phyloP scores from a whole-genome alignment of 768 basidiomycete species.

The Boletus bicolor region DNA sequence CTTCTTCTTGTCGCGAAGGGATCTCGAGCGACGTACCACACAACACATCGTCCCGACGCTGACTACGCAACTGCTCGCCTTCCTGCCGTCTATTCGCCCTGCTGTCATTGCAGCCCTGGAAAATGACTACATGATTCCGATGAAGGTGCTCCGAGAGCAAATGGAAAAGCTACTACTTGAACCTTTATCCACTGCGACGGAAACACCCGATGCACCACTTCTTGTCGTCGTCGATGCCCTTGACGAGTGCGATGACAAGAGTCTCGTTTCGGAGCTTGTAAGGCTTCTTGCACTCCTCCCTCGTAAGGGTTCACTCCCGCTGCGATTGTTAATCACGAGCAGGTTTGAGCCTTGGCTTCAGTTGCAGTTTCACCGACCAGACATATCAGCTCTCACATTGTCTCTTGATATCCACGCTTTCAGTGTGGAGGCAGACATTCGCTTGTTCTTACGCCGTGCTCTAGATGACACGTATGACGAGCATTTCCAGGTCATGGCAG shows the following conservation, averaged over 20 bases:
- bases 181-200: constrained; percentile 15
- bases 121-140: constrained; percentile 23
- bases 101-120: constrained; percentile 25
- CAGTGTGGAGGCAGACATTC: constrained; percentile 18
- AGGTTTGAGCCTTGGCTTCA: constrained; percentile 22
- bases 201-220: constrained; percentile 7
- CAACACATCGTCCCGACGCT: constrained; percentile 30
- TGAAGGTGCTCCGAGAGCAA: constrained; percentile 30
- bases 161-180: constrained; percentile 25
- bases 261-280: constrained; percentile 26
- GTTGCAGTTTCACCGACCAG: constrained; percentile 14
- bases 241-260: constrained; percentile 27
- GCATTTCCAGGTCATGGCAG: constrained; percentile 18
- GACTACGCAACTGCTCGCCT: constrained; percentile 28
- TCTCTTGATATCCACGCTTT: constrained; percentile 26
- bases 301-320: constrained; percentile 8
- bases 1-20: constrained; percentile 36
- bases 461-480: constrained; percentile 16
- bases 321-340: constrained; percentile 28
- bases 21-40: constrained; percentile 21
- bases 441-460: constrained; percentile 18
- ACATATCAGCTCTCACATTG: constrained; percentile 9
- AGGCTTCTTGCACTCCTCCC: constrained; percentile 19
- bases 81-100: constrained; percentile 20
- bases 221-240: constrained; percentile 25